Percentiles rank a stretch among this genome's conserved stretches.
Conservation (phyloP, 1,139 yeast genomes). For the Zhuliangozyma blackwelliae region DNA sequence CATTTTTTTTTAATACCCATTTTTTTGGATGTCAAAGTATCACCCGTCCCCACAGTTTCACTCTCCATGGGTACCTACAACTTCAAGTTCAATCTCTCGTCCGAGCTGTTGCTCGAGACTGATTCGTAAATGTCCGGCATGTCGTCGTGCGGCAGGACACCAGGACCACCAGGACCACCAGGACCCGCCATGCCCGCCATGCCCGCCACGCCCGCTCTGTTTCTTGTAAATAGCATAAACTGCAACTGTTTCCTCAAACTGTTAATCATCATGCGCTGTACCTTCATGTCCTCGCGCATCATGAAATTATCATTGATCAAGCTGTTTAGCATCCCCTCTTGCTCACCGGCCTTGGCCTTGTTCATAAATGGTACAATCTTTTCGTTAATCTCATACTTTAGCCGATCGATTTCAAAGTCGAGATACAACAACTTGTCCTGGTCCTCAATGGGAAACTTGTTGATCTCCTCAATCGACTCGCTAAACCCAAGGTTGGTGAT, state of each 20-base stretch:
- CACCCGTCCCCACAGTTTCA: too few species aligned
- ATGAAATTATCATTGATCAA: conserved; percentile 39
- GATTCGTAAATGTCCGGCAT: conserved; percentile 8
- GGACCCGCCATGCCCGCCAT: conserved; percentile 1
- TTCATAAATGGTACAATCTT: conserved; percentile 36
- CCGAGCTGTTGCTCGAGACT: conserved; percentile 28
- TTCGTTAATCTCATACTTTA: conserved; percentile 41
- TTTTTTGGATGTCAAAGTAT: too few species aligned
- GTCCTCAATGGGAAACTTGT: conserved; percentile 19
- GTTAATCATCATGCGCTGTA: conserved; percentile 42
- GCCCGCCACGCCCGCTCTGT: conserved; percentile 3
- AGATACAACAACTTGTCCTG: conserved; percentile 33
- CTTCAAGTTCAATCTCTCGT: conserved; percentile 36
- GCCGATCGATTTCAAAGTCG: conserved; percentile 36
- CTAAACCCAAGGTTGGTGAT: conserved; percentile 49
- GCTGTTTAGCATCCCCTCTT: conserved; percentile 34
- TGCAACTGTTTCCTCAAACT: conserved; percentile 51
- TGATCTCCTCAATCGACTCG: conserved; percentile 44
- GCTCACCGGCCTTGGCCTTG: conserved; percentile 27
- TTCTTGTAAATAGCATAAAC: conserved; percentile 40
- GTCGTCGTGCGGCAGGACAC: not conserved
- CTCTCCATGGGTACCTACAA: conserved; percentile 6
- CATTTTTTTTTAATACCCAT: too few species aligned
- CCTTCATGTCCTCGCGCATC: conserved; percentile 46
- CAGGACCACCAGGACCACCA: conserved; percentile 1